phyloP scores from a whole-genome alignment of 176 grass and related monocot species.

The Aegilops tauschii region DNA sequence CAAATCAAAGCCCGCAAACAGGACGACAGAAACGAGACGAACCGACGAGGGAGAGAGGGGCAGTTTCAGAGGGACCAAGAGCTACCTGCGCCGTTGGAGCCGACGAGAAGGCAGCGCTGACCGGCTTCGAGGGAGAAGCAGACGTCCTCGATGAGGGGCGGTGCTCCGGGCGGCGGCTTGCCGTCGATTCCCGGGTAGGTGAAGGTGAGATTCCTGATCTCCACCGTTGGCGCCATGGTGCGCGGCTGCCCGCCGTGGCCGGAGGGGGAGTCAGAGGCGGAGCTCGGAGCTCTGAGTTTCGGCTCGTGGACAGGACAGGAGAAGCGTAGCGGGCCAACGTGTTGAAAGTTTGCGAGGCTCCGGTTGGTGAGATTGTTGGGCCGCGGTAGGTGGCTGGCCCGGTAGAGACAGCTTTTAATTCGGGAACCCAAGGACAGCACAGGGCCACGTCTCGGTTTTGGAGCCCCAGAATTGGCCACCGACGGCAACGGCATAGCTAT shows the following conservation, averaged over 20 bases:
- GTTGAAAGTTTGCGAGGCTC: not conserved
- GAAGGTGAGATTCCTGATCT: slow-evolving; percentile 81
- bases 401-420: not conserved
- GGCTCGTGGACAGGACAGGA: slow-evolving; percentile 9
- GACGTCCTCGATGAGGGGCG: slow-evolving; percentile 76
- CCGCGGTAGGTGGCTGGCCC: slow-evolving; percentile 31
- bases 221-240: slow-evolving; percentile 48
- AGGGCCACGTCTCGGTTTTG: slow-evolving; percentile 15
- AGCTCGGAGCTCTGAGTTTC: not conserved
- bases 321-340: slow-evolving; percentile 6
- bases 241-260: not conserved
- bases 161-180: slow-evolving; percentile 68
- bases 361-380: slow-evolving; percentile 19
- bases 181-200: slow-evolving; percentile 94
- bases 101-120: slow-evolving; percentile 82
- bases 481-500: not conserved
- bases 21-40: not conserved
- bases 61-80: not conserved
- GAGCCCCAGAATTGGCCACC: not conserved
- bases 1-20: slow-evolving; percentile 21
- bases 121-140: slow-evolving; percentile 68
- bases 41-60: not conserved
- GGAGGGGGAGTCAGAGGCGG: not conserved
- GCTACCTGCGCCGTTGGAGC: slow-evolving; percentile 86
- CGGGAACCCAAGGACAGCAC: slow-evolving; percentile 15